phyloP scores from a whole-genome alignment of 352 stramenopile species.

The Phytophthora sojae region DNA sequence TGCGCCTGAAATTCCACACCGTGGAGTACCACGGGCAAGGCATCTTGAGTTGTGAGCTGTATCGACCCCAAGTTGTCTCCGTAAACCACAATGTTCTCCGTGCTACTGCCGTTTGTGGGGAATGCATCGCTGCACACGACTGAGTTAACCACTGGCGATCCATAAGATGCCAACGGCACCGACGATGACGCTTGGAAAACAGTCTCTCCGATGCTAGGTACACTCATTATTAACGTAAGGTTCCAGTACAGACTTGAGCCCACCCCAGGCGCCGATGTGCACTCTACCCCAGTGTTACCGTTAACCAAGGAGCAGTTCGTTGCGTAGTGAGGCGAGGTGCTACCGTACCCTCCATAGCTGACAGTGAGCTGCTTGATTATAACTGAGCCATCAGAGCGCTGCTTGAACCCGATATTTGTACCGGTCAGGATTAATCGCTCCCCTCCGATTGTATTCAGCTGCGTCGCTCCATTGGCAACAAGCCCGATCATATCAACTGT shows the following conservation, averaged over 20 bases:
- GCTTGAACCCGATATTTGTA: constrained; percentile 68
- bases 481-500: constrained; percentile 25
- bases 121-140: constrained; percentile 46
- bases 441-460: constrained; percentile 48
- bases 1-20: constrained; percentile 42
- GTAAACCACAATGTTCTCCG: constrained; percentile 47
- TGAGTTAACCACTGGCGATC: constrained; percentile 29
- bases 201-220: constrained; percentile 42
- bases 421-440: constrained; percentile 49
- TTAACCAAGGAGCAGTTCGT: constrained; percentile 51
- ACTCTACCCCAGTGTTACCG: constrained; percentile 59
- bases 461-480: background rate
- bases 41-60: constrained; percentile 15
- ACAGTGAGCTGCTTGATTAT: constrained; percentile 49
- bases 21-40: constrained; percentile 41
- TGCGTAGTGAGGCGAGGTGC: constrained; percentile 39
- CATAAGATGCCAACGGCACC: constrained; percentile 48
- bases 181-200: constrained; percentile 51
- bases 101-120: constrained; percentile 43
- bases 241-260: constrained; percentile 58
- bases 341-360: constrained; percentile 54
- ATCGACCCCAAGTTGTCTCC: constrained; percentile 52
- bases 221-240: constrained; percentile 55
- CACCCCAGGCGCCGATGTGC: constrained; percentile 46
- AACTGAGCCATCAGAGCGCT: constrained; percentile 46